phyloP scores from a whole-genome alignment of 1,284 basidiomycete genomes.

The Ceratobasidium sp. region DNA sequence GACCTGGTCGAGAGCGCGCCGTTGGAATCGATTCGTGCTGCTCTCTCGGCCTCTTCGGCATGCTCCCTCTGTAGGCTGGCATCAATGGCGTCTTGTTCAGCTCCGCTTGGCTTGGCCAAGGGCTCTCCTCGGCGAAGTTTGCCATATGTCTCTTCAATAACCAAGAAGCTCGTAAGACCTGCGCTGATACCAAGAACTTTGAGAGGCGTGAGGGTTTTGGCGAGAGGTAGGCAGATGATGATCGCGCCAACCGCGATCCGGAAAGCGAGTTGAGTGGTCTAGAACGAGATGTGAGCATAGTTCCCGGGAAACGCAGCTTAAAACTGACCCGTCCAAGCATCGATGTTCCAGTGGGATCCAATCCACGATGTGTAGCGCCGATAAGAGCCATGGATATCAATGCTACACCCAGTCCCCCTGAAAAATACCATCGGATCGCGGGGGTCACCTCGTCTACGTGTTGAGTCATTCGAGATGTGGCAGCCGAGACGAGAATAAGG shows the following conservation, averaged over 20 bases:
- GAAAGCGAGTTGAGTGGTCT: constrained; percentile 39
- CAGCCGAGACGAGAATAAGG: constrained; percentile 51
- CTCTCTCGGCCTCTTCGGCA: not conserved
- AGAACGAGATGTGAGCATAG: not conserved
- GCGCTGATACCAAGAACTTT: constrained; percentile 41
- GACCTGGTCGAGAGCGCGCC: not conserved
- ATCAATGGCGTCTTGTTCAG: constrained; percentile 9
- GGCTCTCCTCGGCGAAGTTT: constrained; percentile 36
- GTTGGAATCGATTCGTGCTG: not conserved
- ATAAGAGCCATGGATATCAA: constrained; percentile 50
- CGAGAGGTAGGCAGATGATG: constrained; percentile 41
- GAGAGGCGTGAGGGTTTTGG: constrained; percentile 40
- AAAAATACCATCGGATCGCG: constrained; percentile 51
- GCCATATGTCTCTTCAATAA: constrained; percentile 37
- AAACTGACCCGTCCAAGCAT: constrained; percentile 35
- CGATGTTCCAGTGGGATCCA: constrained; percentile 41
- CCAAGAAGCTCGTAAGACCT: constrained; percentile 36
- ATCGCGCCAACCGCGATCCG: constrained; percentile 41
- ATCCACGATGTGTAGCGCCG: constrained; percentile 49
- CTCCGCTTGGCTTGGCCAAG: constrained; percentile 5
- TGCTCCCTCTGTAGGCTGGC: constrained; percentile 1
- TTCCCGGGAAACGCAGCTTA: not conserved
- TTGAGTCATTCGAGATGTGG: constrained; percentile 49
- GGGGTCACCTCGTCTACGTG: constrained; percentile 43
- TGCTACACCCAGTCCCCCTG: constrained; percentile 50